Base-by-base conservation (phyloP, 108 stramenopile species). In the Cyclotella atomus region DNA sequence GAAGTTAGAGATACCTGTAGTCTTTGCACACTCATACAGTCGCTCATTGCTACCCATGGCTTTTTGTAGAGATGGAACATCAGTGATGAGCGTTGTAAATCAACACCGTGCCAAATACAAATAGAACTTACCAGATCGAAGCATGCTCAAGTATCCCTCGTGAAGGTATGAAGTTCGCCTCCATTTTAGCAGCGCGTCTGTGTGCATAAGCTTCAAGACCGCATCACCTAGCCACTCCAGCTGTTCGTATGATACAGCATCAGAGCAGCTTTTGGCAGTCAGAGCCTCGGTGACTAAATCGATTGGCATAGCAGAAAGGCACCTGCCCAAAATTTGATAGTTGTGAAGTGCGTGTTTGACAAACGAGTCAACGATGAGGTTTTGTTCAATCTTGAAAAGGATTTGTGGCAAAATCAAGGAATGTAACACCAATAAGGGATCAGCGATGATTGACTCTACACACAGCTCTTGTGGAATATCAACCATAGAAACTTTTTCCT, bases 191-290 rank as follows among this genome's bases (percentile, higher is more conserved):
- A 87, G 63, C 9, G 73, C 68, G 64, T 90, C 86, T 10, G 86
- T 87, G 30, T 87, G 86, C 4, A 90, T 33, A 23, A 87, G 27
- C 69, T 90, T 87, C 27, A 90, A 75, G 14, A 87, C 86, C 8
- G 76, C 89, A 69, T 90, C 89, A 24, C 89, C 89, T 7, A 90
- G 36, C 73, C 72, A 86, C 70, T 89, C 85, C 23, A 73, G 56
- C 19, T 50, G 69, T 19, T 90, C 89, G 65, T 87, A 90, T 34
- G 70, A 61, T 0, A 46, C 65, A 16, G 56, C 71, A 24, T 50
- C 41, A 17, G 32, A 47, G 41, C 79, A 81, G 47, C 83, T 84
- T 57, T 77, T 81, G 1, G 83, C 76, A 45, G 85, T 73, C 68
- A 75, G 33, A 25, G 62, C 75, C 25, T 69, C 72, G 9, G 54